Conservation (phyloP, 2,329 filamentous ascomycete species). For the Davidsoniella neocaledoniae region DNA sequence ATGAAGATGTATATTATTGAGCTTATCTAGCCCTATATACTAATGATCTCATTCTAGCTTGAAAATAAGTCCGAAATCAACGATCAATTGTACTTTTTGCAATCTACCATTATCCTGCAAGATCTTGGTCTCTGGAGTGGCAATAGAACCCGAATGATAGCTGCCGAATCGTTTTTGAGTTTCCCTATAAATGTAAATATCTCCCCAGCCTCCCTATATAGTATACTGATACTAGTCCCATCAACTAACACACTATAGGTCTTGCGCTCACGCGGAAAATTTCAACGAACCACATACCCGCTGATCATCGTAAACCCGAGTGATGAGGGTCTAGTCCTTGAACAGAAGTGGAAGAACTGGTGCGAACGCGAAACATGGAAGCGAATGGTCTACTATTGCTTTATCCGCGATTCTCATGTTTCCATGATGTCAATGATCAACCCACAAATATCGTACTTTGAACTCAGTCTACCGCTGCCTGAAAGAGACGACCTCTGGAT, state of each 20-base stretch:
- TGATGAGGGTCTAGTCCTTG: constrained; percentile 39
- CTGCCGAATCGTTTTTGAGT: constrained; percentile 32
- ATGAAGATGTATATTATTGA: too few species aligned
- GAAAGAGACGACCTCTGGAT: constrained; percentile 47
- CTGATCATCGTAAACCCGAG: constrained; percentile 31
- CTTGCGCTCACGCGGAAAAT: constrained; percentile 40
- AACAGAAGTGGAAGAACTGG: constrained; percentile 51
- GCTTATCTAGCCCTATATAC: too few species aligned
- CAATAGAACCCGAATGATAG: constrained; percentile 38
- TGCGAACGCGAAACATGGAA: constrained; percentile 49
- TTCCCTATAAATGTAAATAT: constrained; percentile 28
- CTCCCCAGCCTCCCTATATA: background rate
- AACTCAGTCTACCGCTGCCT: constrained; percentile 49
- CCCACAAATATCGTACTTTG: constrained; percentile 50
- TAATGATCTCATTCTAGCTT: constrained; percentile 21
- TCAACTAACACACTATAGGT: constrained; percentile 22
- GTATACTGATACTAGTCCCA: background rate
- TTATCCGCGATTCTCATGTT: constrained; percentile 47
- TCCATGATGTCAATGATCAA: constrained; percentile 51
- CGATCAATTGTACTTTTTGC: constrained; percentile 30
- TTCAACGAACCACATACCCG: constrained; percentile 38
- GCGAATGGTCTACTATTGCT: constrained; percentile 46
- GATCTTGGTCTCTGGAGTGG: constrained; percentile 38
- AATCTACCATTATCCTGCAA: constrained; percentile 31
- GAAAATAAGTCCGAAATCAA: constrained; percentile 32